A percentile compares a stretch with the other conserved stretches of the same genome.
Evolutionary conservation across 2,329 filamentous ascomycete genomes (phyloP).

Genomic region (Botrytis elliptica): DNA sequence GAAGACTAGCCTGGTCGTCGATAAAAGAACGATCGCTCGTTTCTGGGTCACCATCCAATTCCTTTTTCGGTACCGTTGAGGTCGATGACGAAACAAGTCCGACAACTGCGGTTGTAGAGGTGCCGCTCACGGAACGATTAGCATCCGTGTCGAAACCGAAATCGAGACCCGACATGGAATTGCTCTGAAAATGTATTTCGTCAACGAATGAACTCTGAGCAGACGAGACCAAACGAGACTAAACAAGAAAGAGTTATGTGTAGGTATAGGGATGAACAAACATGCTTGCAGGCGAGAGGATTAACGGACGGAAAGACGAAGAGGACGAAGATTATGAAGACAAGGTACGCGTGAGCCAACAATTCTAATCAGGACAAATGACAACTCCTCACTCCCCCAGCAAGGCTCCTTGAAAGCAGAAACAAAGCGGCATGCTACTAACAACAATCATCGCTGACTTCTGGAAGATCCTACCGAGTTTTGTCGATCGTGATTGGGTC

Average conservation of each 20-base stretch:
- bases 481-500: slow-evolving; percentile 59
- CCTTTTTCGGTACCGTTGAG: slow-evolving; percentile 7
- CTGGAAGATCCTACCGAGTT: slow-evolving; percentile 51
- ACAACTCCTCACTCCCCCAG: slow-evolving; percentile 19
- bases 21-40: slow-evolving; percentile 26
- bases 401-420: slow-evolving; percentile 31
- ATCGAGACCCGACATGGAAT: neutral
- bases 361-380: slow-evolving; percentile 32
- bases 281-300: slow-evolving; percentile 13
- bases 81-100: slow-evolving; percentile 16
- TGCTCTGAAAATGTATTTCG: slow-evolving; percentile 19
- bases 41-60: slow-evolving; percentile 23
- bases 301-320: slow-evolving; percentile 18
- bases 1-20: slow-evolving; percentile 35
- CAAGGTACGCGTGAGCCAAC: slow-evolving; percentile 35
- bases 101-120: slow-evolving; percentile 27
- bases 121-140: slow-evolving; percentile 1
- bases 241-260: slow-evolving; percentile 13
- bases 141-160: slow-evolving; percentile 27
- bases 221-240: slow-evolving; percentile 18
- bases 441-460: slow-evolving; percentile 41
- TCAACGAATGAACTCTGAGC: slow-evolving; percentile 28
- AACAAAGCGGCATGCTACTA: slow-evolving; percentile 36
- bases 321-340: slow-evolving; percentile 24
- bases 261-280: neutral